Evolutionary conservation across 768 basidiomycete genomes (phyloP).

Genomic region (Mycena leptocephala): DNA sequence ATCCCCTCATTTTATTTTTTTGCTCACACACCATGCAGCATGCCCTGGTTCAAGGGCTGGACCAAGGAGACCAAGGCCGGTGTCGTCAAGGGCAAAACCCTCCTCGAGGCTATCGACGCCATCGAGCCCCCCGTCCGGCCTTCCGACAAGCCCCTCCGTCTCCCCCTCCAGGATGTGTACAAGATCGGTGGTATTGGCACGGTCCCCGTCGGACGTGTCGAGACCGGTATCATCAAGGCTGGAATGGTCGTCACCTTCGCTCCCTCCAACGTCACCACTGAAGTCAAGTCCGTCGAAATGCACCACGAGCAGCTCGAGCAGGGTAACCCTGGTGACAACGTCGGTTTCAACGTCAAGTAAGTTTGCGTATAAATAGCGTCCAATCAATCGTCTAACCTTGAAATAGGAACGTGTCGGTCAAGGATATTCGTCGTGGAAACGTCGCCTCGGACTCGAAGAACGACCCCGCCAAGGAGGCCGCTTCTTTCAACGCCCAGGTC

Average conservation of each 20-base stretch:
- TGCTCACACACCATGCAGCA: conserved; percentile 66
- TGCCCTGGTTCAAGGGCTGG: conserved; percentile 99
- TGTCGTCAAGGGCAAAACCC: conserved; percentile 97
- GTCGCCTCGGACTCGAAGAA: conserved; percentile 99
- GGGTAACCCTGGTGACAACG: conserved; percentile 98
- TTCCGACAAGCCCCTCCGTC: conserved; percentile 99
- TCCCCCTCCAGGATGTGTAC: conserved; percentile 99
- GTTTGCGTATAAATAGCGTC: conserved; percentile 41
- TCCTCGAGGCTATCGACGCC: conserved; percentile 99
- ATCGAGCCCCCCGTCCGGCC: conserved; percentile 98
- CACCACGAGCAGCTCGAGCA: conserved; percentile 98
- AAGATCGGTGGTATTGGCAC: conserved; percentile 99
- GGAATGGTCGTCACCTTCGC: conserved; percentile 99
- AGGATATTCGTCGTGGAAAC: conserved; percentile 99
- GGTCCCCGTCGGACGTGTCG: conserved; percentile 99
- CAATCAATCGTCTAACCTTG: not conserved
- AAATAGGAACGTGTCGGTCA: conserved; percentile 97
- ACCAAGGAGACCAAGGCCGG: conserved; percentile 96
- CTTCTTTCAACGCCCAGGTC: conserved; percentile 99
- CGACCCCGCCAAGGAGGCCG: conserved; percentile 99
- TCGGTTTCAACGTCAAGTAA: conserved; percentile 98
- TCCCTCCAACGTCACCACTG: conserved; percentile 98
- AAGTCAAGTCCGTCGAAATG: conserved; percentile 99
- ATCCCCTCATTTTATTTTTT: not conserved
- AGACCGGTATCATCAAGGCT: conserved; percentile 99